phyloP scores from a whole-genome alignment of 2,329 filamentous ascomycete species.

The Hymenoscyphus scutula region DNA sequence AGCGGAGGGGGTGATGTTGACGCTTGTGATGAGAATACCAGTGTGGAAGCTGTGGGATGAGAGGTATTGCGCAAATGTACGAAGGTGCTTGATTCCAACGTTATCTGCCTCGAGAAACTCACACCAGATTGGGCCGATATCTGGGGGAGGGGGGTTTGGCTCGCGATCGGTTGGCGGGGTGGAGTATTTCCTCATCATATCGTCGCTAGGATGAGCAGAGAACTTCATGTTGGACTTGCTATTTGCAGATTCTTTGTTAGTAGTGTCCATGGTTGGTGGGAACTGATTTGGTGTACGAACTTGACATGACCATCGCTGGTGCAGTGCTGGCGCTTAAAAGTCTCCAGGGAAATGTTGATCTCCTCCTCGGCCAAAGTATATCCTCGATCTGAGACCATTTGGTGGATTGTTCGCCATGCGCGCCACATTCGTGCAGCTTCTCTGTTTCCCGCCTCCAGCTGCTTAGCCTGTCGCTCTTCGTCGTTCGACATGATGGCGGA shows the following conservation, averaged over 20 bases:
- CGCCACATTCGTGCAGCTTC: conserved; percentile 75
- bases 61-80: conserved; percentile 81
- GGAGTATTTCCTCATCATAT: conserved; percentile 83
- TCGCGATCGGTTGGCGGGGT: conserved; percentile 66
- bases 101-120: conserved; percentile 81
- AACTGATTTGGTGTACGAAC: conserved; percentile 49
- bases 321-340: conserved; percentile 72
- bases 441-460: conserved; percentile 38
- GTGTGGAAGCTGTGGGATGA: conserved; percentile 78
- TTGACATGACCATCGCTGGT: conserved; percentile 71
- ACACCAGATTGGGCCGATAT: conserved; percentile 87
- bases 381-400: conserved; percentile 91
- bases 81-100: conserved; percentile 90
- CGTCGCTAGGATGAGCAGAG: conserved; percentile 77
- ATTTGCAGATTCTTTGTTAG: conserved; percentile 20
- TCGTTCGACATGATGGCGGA: conserved; percentile 30
- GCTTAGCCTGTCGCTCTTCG: conserved; percentile 33
- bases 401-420: conserved; percentile 87
- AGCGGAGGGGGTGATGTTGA: conserved; percentile 79
- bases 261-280: not conserved
- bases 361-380: conserved; percentile 91
- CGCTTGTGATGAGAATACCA: conserved; percentile 85
- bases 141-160: conserved; percentile 64
- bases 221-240: conserved; percentile 85
- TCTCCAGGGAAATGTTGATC: conserved; percentile 79